Percentiles rank a stretch among this genome's conserved stretches.
phyloP scores from a whole-genome alignment of 192 early-diverging fungal species.

The Coemansia erecta region DNA sequence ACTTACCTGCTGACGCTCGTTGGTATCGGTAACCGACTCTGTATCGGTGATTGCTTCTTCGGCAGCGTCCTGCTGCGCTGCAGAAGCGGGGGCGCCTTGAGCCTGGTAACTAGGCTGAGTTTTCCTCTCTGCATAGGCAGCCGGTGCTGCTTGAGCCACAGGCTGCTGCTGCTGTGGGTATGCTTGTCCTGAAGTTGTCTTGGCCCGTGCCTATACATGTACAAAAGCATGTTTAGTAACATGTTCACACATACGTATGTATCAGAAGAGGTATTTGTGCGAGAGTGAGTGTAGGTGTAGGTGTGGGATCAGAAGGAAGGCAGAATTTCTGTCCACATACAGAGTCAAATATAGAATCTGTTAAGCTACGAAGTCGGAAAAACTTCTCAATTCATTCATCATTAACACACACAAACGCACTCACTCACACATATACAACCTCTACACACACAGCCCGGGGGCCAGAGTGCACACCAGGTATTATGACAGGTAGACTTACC shows the following conservation, averaged over 20 bases:
- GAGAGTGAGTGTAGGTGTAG: background rate
- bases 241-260: background rate
- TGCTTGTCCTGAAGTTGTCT: slow-evolving; percentile 14
- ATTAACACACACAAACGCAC: slow-evolving; percentile 7
- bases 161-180: slow-evolving; percentile 6
- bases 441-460: background rate
- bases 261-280: background rate
- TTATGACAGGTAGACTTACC: slow-evolving; percentile 37
- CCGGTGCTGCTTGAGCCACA: slow-evolving; percentile 6
- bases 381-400: slow-evolving; percentile 42
- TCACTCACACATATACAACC: background rate
- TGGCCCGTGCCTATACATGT: slow-evolving; percentile 9
- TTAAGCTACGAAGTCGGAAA: slow-evolving; percentile 41
- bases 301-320: slow-evolving; percentile 44
- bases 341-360: slow-evolving; percentile 4
- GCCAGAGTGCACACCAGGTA: background rate
- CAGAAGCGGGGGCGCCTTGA: background rate
- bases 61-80: slow-evolving; percentile 4
- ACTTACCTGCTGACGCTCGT: slow-evolving; percentile 12
- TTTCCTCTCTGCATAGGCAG: slow-evolving; percentile 5
- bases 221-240: background rate
- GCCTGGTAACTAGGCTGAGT: background rate
- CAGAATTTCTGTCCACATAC: slow-evolving; percentile 49
- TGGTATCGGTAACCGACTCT: slow-evolving; percentile 9
- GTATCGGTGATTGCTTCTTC: slow-evolving; percentile 16